Percentiles rank a stretch among this genome's conserved stretches.
These are phyloP conservation scores for Kodamaea sp. DNA, from an alignment of 1,139 yeast genomes.

Conservation along the genomic window DNA sequence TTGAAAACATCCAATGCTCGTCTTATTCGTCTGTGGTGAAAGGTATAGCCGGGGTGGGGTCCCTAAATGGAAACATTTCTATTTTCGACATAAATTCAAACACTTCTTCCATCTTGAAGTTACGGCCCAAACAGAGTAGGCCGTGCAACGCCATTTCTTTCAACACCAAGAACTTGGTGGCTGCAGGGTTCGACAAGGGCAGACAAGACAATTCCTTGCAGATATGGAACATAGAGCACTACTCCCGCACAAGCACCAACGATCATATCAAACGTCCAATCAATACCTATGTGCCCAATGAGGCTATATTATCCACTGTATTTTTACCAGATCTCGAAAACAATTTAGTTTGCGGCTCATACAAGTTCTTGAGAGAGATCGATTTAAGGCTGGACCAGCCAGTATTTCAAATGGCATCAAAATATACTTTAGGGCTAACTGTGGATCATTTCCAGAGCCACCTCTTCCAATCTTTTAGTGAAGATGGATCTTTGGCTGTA, in stretches of 20 bases:
- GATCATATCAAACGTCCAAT: slow-evolving; percentile 56
- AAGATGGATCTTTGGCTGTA: slow-evolving; percentile 80
- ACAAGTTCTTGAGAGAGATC: slow-evolving; percentile 75
- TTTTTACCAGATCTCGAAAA: slow-evolving; percentile 64
- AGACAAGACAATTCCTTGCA: slow-evolving; percentile 77
- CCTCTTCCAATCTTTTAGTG: slow-evolving; percentile 73
- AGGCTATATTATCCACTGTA: slow-evolving; percentile 66
- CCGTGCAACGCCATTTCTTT: slow-evolving; percentile 78
- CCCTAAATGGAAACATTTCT: slow-evolving; percentile 66
- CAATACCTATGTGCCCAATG: slow-evolving; percentile 67
- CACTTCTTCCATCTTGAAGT: slow-evolving; percentile 41
- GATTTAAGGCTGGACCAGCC: slow-evolving; percentile 75
- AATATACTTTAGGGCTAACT: slow-evolving; percentile 67
- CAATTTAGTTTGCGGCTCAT: slow-evolving; percentile 70
- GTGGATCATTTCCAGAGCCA: slow-evolving; percentile 66
- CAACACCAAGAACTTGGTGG: slow-evolving; percentile 64
- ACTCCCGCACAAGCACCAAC: slow-evolving; percentile 40
- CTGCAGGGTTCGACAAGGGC: slow-evolving; percentile 79
- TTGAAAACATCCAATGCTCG: slow-evolving; percentile 71
- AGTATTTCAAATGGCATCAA: slow-evolving; percentile 71
- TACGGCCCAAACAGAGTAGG: slow-evolving; percentile 67
- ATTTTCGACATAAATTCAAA: slow-evolving; percentile 58
- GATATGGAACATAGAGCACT: slow-evolving; percentile 77
- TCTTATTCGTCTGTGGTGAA: slow-evolving; percentile 58
- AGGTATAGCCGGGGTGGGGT: slow-evolving; percentile 75